Evolutionary conservation across 176 grass and related monocot genomes (phyloP).

Genomic region (Poa annua): DNA sequence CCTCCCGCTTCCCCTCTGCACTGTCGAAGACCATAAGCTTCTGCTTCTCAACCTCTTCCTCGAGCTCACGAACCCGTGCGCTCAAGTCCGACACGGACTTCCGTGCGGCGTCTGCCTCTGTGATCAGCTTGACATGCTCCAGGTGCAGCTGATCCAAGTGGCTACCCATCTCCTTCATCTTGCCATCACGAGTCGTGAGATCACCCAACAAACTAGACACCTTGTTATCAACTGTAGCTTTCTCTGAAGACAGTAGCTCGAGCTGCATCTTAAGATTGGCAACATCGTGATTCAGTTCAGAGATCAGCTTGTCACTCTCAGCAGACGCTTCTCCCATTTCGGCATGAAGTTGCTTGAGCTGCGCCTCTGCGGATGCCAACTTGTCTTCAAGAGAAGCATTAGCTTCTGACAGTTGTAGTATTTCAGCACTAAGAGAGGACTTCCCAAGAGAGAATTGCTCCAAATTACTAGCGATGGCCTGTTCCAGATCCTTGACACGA

Average conservation of each 20-base stretch:
- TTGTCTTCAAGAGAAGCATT: slow-evolving; percentile 51
- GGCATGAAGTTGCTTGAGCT: slow-evolving; percentile 45
- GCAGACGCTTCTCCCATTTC: slow-evolving; percentile 45
- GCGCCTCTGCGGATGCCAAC: slow-evolving; percentile 43
- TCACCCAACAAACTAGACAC: slow-evolving; percentile 38
- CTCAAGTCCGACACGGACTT: slow-evolving; percentile 28
- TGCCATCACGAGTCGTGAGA: slow-evolving; percentile 51
- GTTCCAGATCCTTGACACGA: slow-evolving; percentile 53
- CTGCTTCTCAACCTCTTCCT: slow-evolving; percentile 73
- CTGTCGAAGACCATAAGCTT: slow-evolving; percentile 59
- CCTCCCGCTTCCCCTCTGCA: slow-evolving; percentile 85
- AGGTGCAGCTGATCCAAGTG: slow-evolving; percentile 76
- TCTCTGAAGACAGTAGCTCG: slow-evolving; percentile 54
- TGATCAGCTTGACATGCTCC: slow-evolving; percentile 68
- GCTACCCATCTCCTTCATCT: slow-evolving; percentile 46
- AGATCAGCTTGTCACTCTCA: slow-evolving; percentile 51
- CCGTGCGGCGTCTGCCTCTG: slow-evolving; percentile 43
- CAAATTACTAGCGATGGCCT: slow-evolving; percentile 29
- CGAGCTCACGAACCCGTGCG: slow-evolving; percentile 55
- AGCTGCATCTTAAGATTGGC: slow-evolving; percentile 41
- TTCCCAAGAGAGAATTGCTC: slow-evolving; percentile 57
- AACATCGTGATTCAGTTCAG: slow-evolving; percentile 53
- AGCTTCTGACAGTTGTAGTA: slow-evolving; percentile 42
- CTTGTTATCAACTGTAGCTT: slow-evolving; percentile 46
- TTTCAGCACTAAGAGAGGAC: slow-evolving; percentile 47